Conservation (phyloP, 2,329 filamentous ascomycete species). For the Cryphonectria carpinicola region DNA sequence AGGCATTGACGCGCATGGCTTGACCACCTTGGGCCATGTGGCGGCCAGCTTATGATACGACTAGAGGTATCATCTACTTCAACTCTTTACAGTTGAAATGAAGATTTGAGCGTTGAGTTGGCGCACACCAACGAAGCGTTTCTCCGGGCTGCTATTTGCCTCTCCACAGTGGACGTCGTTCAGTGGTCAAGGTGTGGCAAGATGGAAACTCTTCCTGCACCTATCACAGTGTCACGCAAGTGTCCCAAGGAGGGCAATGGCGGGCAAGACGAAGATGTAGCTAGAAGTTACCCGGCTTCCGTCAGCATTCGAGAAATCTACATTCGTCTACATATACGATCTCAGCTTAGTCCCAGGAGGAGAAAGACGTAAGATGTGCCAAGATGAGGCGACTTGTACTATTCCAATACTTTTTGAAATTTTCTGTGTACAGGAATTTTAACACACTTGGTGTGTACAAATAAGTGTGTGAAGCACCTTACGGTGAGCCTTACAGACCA, state of each 20-base stretch:
- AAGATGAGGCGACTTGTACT: neutral
- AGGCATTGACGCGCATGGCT: constrained; percentile 25
- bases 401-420: neutral
- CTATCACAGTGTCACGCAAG: neutral
- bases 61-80: constrained; percentile 26
- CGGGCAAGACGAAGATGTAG: neutral
- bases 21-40: constrained; percentile 11
- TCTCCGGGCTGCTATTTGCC: neutral
- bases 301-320: neutral
- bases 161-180: neutral
- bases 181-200: neutral
- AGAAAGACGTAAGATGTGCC: neutral
- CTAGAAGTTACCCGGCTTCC: neutral
- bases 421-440: neutral
- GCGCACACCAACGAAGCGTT: neutral
- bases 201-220: neutral
- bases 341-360: neutral
- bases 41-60: constrained; percentile 29
- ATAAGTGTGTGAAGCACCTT: neutral
- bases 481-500: constrained; percentile 34
- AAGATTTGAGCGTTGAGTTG: neutral
- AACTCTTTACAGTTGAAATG: constrained; percentile 14
- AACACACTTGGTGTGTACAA: neutral
- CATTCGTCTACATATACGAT: neutral
- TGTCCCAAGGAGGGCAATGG: neutral